phyloP scores from a whole-genome alignment of 768 basidiomycete genomes.

The Rhizopogon vulgaris region DNA sequence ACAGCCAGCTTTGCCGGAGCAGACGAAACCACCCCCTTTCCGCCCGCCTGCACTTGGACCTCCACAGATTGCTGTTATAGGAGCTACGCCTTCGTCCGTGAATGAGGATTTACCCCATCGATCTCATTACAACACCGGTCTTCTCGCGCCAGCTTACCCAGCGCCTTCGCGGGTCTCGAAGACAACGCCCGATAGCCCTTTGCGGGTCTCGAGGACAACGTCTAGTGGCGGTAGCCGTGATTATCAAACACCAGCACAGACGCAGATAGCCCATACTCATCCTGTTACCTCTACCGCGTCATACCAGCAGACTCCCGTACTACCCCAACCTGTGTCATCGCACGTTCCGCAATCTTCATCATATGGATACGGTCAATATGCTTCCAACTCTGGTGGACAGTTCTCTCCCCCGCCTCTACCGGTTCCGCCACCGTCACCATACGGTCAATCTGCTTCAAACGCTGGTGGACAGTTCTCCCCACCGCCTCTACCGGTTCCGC shows the following conservation, averaged over 20 bases:
- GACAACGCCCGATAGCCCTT: slow-evolving; percentile 12
- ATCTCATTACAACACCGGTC: slow-evolving; percentile 13
- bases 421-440: slow-evolving; percentile 18
- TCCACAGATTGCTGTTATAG: slow-evolving; percentile 26
- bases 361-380: background rate
- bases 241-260: slow-evolving; percentile 11
- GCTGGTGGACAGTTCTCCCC: slow-evolving; percentile 17
- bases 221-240: slow-evolving; percentile 18
- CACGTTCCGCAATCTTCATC: background rate
- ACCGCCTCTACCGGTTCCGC: slow-evolving; percentile 24
- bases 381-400: slow-evolving; percentile 3
- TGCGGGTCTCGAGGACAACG: slow-evolving; percentile 14
- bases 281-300: slow-evolving; percentile 6
- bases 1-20: slow-evolving; percentile 19
- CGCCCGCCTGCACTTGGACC: slow-evolving; percentile 7
- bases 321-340: background rate
- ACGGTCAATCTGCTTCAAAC: background rate
- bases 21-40: slow-evolving; percentile 7
- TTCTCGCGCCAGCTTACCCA: slow-evolving; percentile 23
- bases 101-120: slow-evolving; percentile 17
- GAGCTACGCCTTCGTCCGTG: slow-evolving; percentile 19
- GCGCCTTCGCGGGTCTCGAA: slow-evolving; percentile 19
- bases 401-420: slow-evolving; percentile 25
- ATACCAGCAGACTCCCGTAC: slow-evolving; percentile 9
- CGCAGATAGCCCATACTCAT: background rate